These are phyloP conservation scores for Chiua virens DNA, from an alignment of 768 basidiomycete species.

Conservation along the genomic window DNA sequence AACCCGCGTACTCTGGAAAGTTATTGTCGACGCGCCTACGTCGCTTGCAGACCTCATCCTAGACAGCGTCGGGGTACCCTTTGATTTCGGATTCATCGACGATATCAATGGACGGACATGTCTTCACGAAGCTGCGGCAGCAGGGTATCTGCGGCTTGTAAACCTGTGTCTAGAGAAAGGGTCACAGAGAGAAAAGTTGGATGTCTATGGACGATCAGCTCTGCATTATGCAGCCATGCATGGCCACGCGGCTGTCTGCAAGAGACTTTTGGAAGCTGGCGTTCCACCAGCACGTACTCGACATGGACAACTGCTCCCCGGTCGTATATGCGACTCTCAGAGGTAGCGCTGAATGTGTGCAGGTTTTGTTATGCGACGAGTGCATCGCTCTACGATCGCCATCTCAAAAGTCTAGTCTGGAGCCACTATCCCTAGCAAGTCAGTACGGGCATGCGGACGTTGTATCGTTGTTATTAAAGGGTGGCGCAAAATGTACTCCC, in stretches of 20 bases:
- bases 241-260: conserved; percentile 77
- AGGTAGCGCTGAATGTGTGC: conserved; percentile 81
- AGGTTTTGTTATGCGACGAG: conserved; percentile 75
- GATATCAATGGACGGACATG: conserved; percentile 96
- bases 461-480: conserved; percentile 70
- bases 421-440: conserved; percentile 87
- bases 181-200: conserved; percentile 69
- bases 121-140: conserved; percentile 90
- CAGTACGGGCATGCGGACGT: conserved; percentile 87
- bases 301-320: conserved; percentile 94
- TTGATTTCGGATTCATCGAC: conserved; percentile 91
- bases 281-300: conserved; percentile 68
- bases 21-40: conserved; percentile 75
- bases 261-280: conserved; percentile 66
- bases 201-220: conserved; percentile 90
- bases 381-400: conserved; percentile 62
- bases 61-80: conserved; percentile 59
- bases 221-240: conserved; percentile 97
- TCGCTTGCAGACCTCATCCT: conserved; percentile 77
- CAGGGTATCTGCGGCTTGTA: conserved; percentile 76
- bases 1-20: conserved; percentile 93
- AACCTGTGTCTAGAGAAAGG: conserved; percentile 74
- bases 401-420: conserved; percentile 63
- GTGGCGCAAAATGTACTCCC: conserved; percentile 75
- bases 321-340: conserved; percentile 89